Conservation (phyloP, 257 asterid species). For the Gardenia jasminoides region DNA sequence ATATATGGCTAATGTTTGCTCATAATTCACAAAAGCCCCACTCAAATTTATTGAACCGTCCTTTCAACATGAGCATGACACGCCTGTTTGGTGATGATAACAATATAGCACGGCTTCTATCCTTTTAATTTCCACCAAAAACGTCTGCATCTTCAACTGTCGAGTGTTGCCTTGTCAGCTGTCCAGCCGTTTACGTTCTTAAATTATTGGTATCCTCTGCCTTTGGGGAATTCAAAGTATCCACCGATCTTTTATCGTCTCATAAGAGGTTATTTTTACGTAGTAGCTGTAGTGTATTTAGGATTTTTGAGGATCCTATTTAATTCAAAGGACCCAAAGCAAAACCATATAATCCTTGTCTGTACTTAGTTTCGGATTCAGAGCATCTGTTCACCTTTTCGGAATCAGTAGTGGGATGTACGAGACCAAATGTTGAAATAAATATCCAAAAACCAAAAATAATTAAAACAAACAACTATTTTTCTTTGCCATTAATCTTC, state of each 20-base stretch:
- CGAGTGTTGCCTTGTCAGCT: conserved; percentile 9
- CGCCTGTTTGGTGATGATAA: conserved; percentile 7
- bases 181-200: background rate
- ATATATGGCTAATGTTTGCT: background rate
- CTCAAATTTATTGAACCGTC: conserved; percentile 15
- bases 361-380: background rate
- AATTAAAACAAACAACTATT: background rate
- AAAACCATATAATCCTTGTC: background rate
- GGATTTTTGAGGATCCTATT: background rate
- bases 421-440: background rate
- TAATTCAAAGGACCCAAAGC: background rate
- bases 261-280: background rate
- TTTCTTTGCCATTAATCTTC: no score
- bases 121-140: background rate
- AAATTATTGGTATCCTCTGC: background rate
- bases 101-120: background rate
- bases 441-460: background rate
- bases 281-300: no score
- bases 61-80: conserved; percentile 11
- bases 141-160: conserved; percentile 20
- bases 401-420: background rate
- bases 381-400: background rate
- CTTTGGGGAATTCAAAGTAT: background rate
- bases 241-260: background rate
- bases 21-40: background rate